These are phyloP conservation scores for Wickerhamiella musiphila DNA, from an alignment of 805 yeast species.

Conservation along the genomic window DNA sequence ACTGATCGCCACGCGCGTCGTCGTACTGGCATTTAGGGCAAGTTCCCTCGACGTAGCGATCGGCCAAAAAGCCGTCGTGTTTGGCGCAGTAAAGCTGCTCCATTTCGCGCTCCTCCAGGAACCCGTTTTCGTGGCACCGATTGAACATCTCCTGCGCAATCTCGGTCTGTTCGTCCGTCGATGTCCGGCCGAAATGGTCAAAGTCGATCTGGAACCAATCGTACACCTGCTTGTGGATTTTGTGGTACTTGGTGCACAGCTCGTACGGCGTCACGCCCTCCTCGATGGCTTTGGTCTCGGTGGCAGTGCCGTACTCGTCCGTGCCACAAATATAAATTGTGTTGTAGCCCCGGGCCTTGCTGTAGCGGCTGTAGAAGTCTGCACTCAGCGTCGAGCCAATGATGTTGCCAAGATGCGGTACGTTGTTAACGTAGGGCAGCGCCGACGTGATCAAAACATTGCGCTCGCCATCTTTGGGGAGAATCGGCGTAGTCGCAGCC, in stretches of 20 bases:
- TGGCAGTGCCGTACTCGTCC: constrained; percentile 98
- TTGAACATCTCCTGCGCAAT: constrained; percentile 88
- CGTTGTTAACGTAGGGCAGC: constrained; percentile 93
- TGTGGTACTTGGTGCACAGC: constrained; percentile 79
- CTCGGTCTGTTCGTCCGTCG: constrained; percentile 79
- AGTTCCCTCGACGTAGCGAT: constrained; percentile 90
- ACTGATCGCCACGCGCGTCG: constrained; percentile 98
- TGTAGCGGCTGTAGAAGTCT: constrained; percentile 80
- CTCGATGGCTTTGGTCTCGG: constrained; percentile 94
- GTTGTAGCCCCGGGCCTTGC: constrained; percentile 77
- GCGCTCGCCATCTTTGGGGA: constrained; percentile 55
- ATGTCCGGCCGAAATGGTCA: constrained; percentile 92
- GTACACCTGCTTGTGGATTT: constrained; percentile 74
- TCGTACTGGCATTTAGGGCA: constrained; percentile 91
- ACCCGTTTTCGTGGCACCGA: constrained; percentile 59
- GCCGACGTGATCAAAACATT: constrained; percentile 90
- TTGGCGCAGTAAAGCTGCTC: constrained; percentile 82
- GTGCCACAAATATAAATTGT: constrained; percentile 87
- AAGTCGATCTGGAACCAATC: constrained; percentile 95
- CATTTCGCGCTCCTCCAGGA: constrained; percentile 69
- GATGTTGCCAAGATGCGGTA: constrained; percentile 95
- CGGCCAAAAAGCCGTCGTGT: constrained; percentile 86
- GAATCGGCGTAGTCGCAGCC: constrained; percentile 23
- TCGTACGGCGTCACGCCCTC: constrained; percentile 79
- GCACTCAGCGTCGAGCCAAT: constrained; percentile 91